phyloP scores from a whole-genome alignment of 352 stramenopile genomes.

The Phytophthora pistaciae region DNA sequence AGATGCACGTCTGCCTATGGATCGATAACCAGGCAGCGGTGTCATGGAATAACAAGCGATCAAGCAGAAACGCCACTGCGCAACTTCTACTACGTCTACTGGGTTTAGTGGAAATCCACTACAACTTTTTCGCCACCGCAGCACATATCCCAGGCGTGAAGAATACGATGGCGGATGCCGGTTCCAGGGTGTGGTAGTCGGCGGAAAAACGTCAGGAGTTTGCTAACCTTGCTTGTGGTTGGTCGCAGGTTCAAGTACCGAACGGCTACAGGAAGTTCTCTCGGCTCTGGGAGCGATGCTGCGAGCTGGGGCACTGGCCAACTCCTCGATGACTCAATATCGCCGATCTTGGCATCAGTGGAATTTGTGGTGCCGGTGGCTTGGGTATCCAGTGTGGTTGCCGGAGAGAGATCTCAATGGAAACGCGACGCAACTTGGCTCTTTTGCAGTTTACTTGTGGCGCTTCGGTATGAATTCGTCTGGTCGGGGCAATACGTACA shows the following conservation, averaged over 20 bases:
- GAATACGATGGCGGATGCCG: too few species aligned
- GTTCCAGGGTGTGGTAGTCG: too few species aligned
- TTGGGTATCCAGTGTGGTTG: constrained; percentile 2
- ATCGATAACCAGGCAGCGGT: too few species aligned
- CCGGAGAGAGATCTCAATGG: neutral
- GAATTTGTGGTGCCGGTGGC: constrained; percentile 6
- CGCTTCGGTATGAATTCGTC: constrained; percentile 14
- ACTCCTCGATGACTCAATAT: constrained; percentile 2
- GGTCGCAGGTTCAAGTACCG: constrained; percentile 22
- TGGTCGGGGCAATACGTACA: constrained; percentile 8
- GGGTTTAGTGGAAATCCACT: too few species aligned
- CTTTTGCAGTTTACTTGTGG: constrained; percentile 19
- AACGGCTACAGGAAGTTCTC: constrained; percentile 16
- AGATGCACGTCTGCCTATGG: too few species aligned
- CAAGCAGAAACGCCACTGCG: too few species aligned
- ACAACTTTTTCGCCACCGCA: too few species aligned
- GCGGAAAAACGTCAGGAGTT: neutral
- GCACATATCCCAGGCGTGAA: too few species aligned
- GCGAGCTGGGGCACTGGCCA: constrained; percentile 14
- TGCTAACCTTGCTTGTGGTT: constrained; percentile 16
- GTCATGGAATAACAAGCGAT: too few species aligned
- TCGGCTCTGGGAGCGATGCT: constrained; percentile 24
- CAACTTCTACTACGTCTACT: too few species aligned
- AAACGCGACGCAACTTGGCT: constrained; percentile 8
- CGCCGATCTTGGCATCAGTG: constrained; percentile 7